These are phyloP conservation scores for Colletotrichum godetiae DNA, from an alignment of 2,329 filamentous ascomycete species.

Conservation along the genomic window DNA sequence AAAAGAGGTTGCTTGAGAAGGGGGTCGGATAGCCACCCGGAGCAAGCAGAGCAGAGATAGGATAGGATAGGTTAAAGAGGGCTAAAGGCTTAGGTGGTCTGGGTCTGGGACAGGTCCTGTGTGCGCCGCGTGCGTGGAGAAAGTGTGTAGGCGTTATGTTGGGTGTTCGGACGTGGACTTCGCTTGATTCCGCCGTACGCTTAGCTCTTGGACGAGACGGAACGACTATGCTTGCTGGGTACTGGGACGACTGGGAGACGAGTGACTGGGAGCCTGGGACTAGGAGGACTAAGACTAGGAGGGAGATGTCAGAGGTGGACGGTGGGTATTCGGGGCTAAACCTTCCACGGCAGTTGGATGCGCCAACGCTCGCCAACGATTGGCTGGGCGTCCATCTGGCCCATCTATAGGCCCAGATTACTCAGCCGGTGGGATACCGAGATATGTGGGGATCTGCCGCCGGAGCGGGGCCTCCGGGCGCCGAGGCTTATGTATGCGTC, in stretches of 20 bases:
- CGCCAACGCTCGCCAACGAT: neutral
- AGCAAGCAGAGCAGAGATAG: neutral
- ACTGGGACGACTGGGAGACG: no score
- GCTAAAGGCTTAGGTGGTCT: no score
- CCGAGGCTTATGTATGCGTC: neutral
- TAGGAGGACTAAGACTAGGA: neutral
- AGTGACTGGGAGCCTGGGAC: no score
- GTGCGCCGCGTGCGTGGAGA: neutral
- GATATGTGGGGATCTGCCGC: neutral
- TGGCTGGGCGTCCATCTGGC: neutral
- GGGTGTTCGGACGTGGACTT: conserved; percentile 17
- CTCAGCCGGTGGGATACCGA: conserved; percentile 26
- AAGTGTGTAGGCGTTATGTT: neutral
- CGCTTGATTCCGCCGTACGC: conserved; percentile 9
- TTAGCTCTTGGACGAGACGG: no score
- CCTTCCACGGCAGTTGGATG: neutral
- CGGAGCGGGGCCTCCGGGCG: conserved; percentile 12
- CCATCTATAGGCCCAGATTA: neutral
- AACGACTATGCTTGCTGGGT: no score
- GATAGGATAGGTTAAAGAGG: neutral
- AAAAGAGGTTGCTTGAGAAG: neutral
- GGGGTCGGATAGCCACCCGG: neutral
- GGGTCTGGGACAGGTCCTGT: neutral
- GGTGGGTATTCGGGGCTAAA: neutral
- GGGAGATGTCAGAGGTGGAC: neutral